Evolutionary conservation across 805 yeast species (phyloP), one percentile per base, ranked within the genome.

Genomic region (Candida sanyiensis): DNA sequence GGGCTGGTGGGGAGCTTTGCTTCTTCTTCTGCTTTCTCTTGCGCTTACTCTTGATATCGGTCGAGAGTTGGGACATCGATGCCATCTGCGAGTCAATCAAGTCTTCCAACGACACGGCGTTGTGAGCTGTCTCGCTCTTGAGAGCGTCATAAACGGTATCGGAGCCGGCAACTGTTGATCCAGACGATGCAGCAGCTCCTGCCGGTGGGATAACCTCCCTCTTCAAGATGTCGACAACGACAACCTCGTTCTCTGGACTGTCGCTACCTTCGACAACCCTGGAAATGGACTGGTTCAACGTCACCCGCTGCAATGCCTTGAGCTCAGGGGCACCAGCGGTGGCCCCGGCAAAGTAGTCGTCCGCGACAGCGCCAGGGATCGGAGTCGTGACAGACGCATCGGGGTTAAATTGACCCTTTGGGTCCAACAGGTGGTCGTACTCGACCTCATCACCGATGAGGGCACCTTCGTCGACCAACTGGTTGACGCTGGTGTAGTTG

Each of bases 391-490:
- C 38, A 7, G 51, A 44, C 3, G 42, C 44, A 20, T 40, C 42
- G 6, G 40, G 35, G 49, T 69, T 76, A 34, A 77, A 62, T 35
- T 69, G 65, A 2, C 83, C 85, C 33, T 66, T 63, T 10, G 65
- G 64, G 48, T 77, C 82, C 50, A 78, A 57, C 34, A 74, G 63
- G 16, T 63, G 58, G 19, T 69, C 78, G 48, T 77, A 69, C 45
- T 68, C 72, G 47, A 69, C 79, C 39, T 76, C 82, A 35, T 73
- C 80, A 45, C 72, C 46, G 49, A 76, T 55, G 6, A 78, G 58
- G 4, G 80, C 80, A 28, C 80, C 73, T 32, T 75, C 73, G 7
- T 56, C 61, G 15, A 49, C 56, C 22, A 65, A 50, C 15, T 67
- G 66, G 18, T 52, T 63, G 18, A 66, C 55, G 2, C 63, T 40